Percentiles rank a stretch among this genome's conserved stretches.
Conservation (phyloP, 1,139 yeast genomes). For the Tardiomyces blankii region DNA sequence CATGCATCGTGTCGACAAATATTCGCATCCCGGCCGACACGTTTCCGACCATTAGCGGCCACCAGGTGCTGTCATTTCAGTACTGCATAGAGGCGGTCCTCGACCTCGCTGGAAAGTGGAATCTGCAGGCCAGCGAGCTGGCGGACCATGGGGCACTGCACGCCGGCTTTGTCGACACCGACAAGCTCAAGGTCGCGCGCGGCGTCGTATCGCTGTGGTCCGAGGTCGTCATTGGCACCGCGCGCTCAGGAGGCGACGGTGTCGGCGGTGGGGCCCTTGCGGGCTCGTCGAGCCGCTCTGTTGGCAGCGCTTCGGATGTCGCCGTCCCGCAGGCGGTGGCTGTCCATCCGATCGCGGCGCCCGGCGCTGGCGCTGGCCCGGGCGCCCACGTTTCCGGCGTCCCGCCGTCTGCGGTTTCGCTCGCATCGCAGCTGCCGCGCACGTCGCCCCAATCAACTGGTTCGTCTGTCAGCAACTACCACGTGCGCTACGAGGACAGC, state of each 20-base stretch:
- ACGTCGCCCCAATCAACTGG: not conserved
- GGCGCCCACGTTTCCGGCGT: no score
- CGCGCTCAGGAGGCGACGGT: constrained; percentile 24
- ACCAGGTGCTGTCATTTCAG: constrained; percentile 68
- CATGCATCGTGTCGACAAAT: constrained; percentile 49
- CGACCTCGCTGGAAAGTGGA: constrained; percentile 46
- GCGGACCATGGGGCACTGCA: constrained; percentile 23
- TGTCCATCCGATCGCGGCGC: no score
- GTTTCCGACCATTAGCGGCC: constrained; percentile 72
- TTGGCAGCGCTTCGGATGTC: not conserved
- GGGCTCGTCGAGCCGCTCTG: not conserved
- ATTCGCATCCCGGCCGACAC: constrained; percentile 74
- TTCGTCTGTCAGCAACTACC: not conserved
- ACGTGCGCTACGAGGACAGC: not conserved
- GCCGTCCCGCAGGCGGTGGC: not conserved
- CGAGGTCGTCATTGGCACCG: constrained; percentile 73
- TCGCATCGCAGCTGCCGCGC: not conserved
- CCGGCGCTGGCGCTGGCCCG: no score
- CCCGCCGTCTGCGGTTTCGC: not conserved
- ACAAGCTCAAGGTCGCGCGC: constrained; percentile 57
- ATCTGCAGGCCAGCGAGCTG: constrained; percentile 27
- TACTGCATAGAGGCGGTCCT: constrained; percentile 76
- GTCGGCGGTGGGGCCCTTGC: not conserved
- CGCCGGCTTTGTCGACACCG: constrained; percentile 58
- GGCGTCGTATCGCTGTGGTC: constrained; percentile 71